Conservation (phyloP, 2,329 filamentous ascomycete genomes). For the Arthroderma sp. region DNA sequence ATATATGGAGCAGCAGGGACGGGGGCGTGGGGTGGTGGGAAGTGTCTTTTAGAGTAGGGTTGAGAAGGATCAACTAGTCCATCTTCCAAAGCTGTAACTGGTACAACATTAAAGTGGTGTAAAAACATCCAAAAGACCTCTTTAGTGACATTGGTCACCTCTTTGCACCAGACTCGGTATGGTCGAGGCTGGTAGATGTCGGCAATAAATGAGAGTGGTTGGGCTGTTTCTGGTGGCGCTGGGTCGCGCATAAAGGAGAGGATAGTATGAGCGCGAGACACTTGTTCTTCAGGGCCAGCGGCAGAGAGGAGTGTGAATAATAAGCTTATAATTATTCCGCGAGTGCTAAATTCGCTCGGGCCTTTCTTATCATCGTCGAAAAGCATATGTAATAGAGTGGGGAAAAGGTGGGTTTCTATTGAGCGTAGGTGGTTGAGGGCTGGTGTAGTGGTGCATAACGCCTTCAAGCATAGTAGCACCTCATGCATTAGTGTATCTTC, state of each 20-base stretch:
- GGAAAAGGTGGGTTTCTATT: slow-evolving; percentile 71
- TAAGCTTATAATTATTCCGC: slow-evolving; percentile 77
- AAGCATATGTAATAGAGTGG: slow-evolving; percentile 72
- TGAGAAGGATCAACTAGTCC: slow-evolving; percentile 20
- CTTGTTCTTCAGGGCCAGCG: slow-evolving; percentile 49
- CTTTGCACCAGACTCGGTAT: slow-evolving; percentile 89
- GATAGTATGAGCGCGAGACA: slow-evolving; percentile 58
- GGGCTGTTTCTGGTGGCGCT: slow-evolving; percentile 58
- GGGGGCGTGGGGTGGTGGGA: slow-evolving; percentile 74
- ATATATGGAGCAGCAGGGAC: slow-evolving; percentile 93
- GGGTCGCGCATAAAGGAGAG: slow-evolving; percentile 71
- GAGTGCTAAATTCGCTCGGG: slow-evolving; percentile 88
- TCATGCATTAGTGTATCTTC: slow-evolving; percentile 90
- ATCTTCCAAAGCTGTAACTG: slow-evolving; percentile 32
- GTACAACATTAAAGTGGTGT: slow-evolving; percentile 80
- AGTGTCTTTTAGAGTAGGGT: slow-evolving; percentile 48
- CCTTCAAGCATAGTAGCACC: slow-evolving; percentile 83
- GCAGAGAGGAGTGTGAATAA: slow-evolving; percentile 78
- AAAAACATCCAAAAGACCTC: slow-evolving; percentile 99
- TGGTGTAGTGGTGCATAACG: slow-evolving; percentile 78
- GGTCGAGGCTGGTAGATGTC: slow-evolving; percentile 79
- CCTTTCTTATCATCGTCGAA: slow-evolving; percentile 98
- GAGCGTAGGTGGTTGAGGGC: slow-evolving; percentile 70
- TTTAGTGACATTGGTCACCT: slow-evolving; percentile 84
- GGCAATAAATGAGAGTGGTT: slow-evolving; percentile 72